Percentiles rank a stretch among this genome's conserved stretches.
Evolutionary conservation across 805 yeast genomes (phyloP).

Genomic region (Wickerhamiella kurtzmanii): DNA sequence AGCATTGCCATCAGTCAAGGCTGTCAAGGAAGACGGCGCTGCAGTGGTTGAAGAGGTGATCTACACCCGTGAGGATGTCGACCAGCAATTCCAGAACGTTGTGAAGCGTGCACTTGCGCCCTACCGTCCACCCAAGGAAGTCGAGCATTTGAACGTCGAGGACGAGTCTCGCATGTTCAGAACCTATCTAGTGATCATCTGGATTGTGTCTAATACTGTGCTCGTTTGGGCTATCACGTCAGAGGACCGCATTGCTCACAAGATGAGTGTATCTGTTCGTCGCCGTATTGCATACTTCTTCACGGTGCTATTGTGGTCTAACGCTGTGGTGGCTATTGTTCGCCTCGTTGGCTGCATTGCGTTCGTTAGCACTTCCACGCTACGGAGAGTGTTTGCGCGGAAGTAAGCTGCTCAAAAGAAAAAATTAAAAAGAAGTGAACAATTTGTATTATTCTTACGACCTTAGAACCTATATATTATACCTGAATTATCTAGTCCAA

Average conservation of each 20-base stretch:
- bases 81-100: conserved; percentile 34
- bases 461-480: background rate
- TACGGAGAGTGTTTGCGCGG: conserved; percentile 11
- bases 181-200: conserved; percentile 28
- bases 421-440: too few relatives aligned
- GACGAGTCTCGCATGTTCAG: conserved; percentile 31
- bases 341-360: conserved; percentile 40
- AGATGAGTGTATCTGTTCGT: conserved; percentile 28
- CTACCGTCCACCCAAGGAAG: conserved; percentile 28
- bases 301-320: conserved; percentile 45
- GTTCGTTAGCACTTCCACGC: conserved; percentile 28
- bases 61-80: conserved; percentile 39
- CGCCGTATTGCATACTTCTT: conserved; percentile 27
- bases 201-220: conserved; percentile 29
- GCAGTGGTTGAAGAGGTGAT: conserved; percentile 40
- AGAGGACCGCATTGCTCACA: conserved; percentile 24
- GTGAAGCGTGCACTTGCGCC: conserved; percentile 42
- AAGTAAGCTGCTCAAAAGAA: conserved; percentile 3
- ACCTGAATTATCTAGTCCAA: background rate
- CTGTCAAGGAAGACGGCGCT: conserved; percentile 38
- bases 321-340: conserved; percentile 46
- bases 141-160: conserved; percentile 19
- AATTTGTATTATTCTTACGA: background rate
- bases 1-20: conserved; percentile 39
- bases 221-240: conserved; percentile 29